Evolutionary conservation across 208 protist genomes (phyloP).

Genomic region (Phytomonas sp.): DNA sequence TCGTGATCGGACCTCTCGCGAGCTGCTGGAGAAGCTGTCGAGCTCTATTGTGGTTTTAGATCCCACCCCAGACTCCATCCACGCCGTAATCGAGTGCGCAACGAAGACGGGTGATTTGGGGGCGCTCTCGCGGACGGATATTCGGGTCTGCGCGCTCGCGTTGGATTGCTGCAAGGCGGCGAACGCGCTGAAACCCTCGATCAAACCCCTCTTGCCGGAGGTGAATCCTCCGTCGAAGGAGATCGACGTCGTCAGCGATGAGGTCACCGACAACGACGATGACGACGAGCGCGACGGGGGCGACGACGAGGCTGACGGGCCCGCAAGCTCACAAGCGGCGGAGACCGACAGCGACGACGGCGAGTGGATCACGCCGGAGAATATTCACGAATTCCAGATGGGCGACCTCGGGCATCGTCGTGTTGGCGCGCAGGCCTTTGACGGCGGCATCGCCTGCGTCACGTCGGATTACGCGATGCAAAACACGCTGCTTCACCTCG

Average conservation of each 20-base stretch:
- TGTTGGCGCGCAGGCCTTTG: conserved; percentile 30
- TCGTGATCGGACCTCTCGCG: conserved; percentile 53
- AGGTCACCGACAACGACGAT: conserved; percentile 15
- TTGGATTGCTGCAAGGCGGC: conserved; percentile 64
- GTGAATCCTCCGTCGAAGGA: conserved; percentile 42
- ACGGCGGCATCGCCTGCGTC: conserved; percentile 80
- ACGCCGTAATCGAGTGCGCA: conserved; percentile 55
- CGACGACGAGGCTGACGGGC: conserved; percentile 31
- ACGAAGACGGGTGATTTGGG: conserved; percentile 87
- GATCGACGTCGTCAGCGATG: conserved; percentile 29
- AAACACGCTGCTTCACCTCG: conserved; percentile 90
- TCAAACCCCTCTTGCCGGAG: conserved; percentile 44
- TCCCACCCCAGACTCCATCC: conserved; percentile 51
- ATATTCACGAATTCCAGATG: conserved; percentile 46
- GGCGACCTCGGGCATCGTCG: conserved; percentile 1
- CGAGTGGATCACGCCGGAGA: conserved; percentile 91
- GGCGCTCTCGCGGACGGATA: conserved; percentile 85
- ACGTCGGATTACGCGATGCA: conserved; percentile 95
- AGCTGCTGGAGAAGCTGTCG: conserved; percentile 63
- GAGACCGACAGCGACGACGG: conserved; percentile 36
- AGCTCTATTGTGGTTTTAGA: conserved; percentile 55
- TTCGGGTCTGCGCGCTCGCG: conserved; percentile 81
- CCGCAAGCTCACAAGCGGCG: no score
- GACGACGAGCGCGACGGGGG: conserved; percentile 14
- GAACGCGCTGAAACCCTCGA: conserved; percentile 28